Conservation (phyloP, 148 eudicot genomes). For the Hydrangea macrophylla region DNA sequence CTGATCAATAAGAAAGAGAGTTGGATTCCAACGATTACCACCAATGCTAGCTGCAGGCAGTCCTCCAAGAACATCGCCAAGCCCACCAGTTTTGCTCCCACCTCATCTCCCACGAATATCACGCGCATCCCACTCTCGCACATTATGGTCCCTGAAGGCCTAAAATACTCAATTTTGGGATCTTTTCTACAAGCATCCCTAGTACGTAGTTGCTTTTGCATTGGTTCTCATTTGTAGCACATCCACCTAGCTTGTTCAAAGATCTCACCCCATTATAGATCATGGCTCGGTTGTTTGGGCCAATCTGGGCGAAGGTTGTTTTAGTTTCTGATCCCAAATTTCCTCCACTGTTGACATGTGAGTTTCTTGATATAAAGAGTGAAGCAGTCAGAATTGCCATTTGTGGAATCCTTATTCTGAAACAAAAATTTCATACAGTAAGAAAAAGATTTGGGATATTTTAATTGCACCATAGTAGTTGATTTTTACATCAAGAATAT, state of each 20-base stretch:
- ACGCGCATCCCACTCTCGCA: conserved; percentile 66
- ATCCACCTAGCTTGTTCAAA: conserved; percentile 32
- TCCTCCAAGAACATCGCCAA: conserved; percentile 97
- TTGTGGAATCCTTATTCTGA: background rate
- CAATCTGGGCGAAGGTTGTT: conserved; percentile 31
- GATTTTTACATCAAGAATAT: too few relatives aligned
- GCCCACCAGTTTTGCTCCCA: conserved; percentile 98
- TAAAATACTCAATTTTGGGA: conserved; percentile 1
- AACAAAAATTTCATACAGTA: background rate
- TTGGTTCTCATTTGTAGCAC: conserved; percentile 27
- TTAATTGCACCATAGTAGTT: too few relatives aligned
- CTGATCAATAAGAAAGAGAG: too few relatives aligned
- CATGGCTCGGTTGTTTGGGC: conserved; percentile 25
- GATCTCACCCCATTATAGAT: conserved; percentile 36
- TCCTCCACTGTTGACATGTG: conserved; percentile 15
- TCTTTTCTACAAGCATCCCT: conserved; percentile 10
- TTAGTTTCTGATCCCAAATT: conserved; percentile 18
- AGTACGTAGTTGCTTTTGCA: conserved; percentile 10
- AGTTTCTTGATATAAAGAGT: conserved; percentile 28
- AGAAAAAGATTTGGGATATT: too few relatives aligned
- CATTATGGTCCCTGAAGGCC: conserved; percentile 18
- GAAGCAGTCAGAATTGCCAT: conserved; percentile 42
- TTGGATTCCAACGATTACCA: conserved; percentile 35
- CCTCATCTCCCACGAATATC: conserved; percentile 66
- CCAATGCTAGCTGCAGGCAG: conserved; percentile 93